Evolutionary conservation across 2,329 filamentous ascomycete genomes (phyloP).

Genomic region (Trichoderma atroviride): DNA sequence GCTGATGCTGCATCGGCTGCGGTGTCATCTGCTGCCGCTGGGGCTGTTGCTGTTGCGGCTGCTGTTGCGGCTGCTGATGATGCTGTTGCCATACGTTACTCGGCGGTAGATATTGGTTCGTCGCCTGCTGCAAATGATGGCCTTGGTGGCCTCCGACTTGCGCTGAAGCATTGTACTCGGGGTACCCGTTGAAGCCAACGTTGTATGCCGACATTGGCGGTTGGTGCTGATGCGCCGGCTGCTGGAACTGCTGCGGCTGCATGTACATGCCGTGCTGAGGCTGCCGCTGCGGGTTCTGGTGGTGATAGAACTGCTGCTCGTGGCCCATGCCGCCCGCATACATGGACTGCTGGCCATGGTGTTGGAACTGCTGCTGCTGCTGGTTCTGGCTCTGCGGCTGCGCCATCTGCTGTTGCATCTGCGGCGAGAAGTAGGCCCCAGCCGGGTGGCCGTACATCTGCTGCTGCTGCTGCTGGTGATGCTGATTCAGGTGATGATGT

Average conservation of each 20-base stretch:
- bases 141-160: constrained; percentile 27
- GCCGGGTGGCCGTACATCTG: constrained; percentile 35
- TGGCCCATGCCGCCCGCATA: constrained; percentile 26
- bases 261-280: constrained; percentile 29
- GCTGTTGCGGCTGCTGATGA: constrained; percentile 34
- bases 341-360: constrained; percentile 30
- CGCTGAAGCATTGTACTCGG: constrained; percentile 21
- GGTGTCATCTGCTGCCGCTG: constrained; percentile 26
- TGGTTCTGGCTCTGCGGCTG: constrained; percentile 26
- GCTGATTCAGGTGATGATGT: constrained; percentile 30
- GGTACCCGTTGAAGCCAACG: constrained; percentile 21
- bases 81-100: constrained; percentile 26
- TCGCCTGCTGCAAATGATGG: constrained; percentile 25
- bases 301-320: constrained; percentile 33
- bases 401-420: constrained; percentile 33
- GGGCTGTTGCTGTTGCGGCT: constrained; percentile 33
- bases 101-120: constrained; percentile 23
- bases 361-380: constrained; percentile 31
- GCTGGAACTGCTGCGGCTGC: constrained; percentile 34
- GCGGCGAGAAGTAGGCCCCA: constrained; percentile 32
- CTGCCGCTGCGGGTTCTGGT: constrained; percentile 30
- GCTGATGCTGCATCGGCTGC: constrained; percentile 33
- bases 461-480: constrained; percentile 31
- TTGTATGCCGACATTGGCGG: constrained; percentile 24
- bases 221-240: constrained; percentile 29